Evolutionary conservation across 768 basidiomycete species (phyloP).

Genomic region (Dentipellis fragilis): DNA sequence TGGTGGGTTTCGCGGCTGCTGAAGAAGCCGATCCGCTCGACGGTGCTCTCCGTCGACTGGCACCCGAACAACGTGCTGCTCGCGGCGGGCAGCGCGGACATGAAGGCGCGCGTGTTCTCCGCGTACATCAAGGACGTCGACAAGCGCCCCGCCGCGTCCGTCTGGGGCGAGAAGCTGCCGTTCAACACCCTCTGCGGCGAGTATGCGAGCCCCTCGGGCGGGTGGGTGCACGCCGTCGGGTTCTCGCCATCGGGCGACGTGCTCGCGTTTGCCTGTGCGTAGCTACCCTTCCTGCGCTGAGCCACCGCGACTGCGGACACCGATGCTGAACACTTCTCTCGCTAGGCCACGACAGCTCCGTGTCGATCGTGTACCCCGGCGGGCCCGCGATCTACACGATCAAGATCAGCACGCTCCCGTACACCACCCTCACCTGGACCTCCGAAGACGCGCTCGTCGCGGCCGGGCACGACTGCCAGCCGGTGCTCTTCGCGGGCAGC

Average conservation of each 20-base stretch:
- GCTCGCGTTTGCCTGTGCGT: conserved; percentile 87
- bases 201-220: conserved; percentile 79
- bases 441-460: conserved; percentile 76
- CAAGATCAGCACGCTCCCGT: conserved; percentile 69
- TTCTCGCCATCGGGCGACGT: conserved; percentile 96
- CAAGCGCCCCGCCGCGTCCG: conserved; percentile 74
- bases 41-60: conserved; percentile 93
- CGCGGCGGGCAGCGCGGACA: conserved; percentile 94
- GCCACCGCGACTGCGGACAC: not conserved
- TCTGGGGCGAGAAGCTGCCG: conserved; percentile 97
- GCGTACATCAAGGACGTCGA: conserved; percentile 99
- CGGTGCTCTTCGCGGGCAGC: conserved; percentile 73
- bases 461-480: conserved; percentile 97
- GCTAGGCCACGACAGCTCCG: conserved; percentile 88
- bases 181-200: conserved; percentile 98
- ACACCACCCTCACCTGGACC: conserved; percentile 79
- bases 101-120: conserved; percentile 95
- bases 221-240: conserved; percentile 93
- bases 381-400: conserved; percentile 67
- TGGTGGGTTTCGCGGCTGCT: conserved; percentile 98
- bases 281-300: not conserved
- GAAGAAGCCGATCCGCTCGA: conserved; percentile 96
- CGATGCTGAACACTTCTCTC: not conserved
- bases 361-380: conserved; percentile 86
- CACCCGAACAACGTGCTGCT: conserved; percentile 98